A percentile compares a stretch with the other conserved stretches of the same genome.
These are phyloP conservation scores for Tanacetum coccineum DNA, from an alignment of 129 eudicot species.

Conservation along the genomic window DNA sequence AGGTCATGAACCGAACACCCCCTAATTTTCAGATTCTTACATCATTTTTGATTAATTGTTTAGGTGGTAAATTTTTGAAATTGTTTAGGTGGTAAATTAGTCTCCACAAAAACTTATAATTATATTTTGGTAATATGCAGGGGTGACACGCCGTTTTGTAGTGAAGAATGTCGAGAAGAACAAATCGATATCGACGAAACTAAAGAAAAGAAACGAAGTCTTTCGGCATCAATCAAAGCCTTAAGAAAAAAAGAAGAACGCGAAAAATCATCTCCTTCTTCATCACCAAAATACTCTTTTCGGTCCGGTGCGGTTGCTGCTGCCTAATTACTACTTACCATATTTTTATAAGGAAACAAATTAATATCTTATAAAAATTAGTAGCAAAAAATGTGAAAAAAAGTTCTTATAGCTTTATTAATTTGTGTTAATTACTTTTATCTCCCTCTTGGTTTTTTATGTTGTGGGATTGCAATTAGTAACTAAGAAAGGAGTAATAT, in stretches of 20 bases:
- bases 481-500: slow-evolving; percentile 4
- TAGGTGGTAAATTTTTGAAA: too few species aligned
- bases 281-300: slow-evolving; percentile 47
- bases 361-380: neutral
- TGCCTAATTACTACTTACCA: slow-evolving; percentile 26
- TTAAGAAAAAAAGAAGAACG: slow-evolving; percentile 53
- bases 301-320: slow-evolving; percentile 51
- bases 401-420: neutral
- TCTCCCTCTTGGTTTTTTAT: slow-evolving; percentile 6
- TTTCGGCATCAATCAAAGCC: slow-evolving; percentile 42
- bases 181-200: slow-evolving; percentile 57
- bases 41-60: too few species aligned
- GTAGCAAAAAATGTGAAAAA: neutral
- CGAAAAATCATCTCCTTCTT: slow-evolving; percentile 27
- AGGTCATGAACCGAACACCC: too few species aligned
- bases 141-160: slow-evolving; percentile 63
- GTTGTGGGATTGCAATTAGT: slow-evolving; percentile 22
- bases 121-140: slow-evolving; percentile 24
- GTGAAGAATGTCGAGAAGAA: slow-evolving; percentile 55
- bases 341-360: neutral
- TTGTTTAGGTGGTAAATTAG: too few species aligned
- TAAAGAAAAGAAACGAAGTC: slow-evolving; percentile 42
- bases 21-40: too few species aligned
- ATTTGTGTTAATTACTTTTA: slow-evolving; percentile 18
- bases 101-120: neutral